Evolutionary conservation across 805 yeast species (phyloP), one percentile per base, ranked within the genome.

Genomic region (Candida nemodendra): DNA sequence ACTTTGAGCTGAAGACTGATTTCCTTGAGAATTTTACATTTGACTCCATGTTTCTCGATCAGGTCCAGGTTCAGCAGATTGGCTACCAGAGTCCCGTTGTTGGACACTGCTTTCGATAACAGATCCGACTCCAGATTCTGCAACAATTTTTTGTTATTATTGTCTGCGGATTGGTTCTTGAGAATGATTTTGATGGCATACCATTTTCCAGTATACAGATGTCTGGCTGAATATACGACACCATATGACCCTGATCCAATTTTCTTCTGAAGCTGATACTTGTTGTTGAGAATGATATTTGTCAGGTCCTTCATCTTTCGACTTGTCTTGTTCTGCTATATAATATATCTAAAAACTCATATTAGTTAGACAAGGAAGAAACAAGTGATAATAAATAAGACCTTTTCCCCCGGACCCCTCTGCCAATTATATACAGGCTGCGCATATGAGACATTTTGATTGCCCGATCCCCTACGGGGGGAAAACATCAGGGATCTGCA

Each of bases 191-290:
- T 88, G 43, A 89, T 76, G 2, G 96, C 96, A 50, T 68, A 79
- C 15, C 66, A 62, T 32, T 67, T 61, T 13, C 72, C 69, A 0
- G 82, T 71, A 29, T 49, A 53, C 15, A 69, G 47, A 54, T 87
- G 83, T 41, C 71, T 61, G 3, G 86, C 89, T 13, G 76, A 68
- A 65, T 83, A 86, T 6, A 88, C 91, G 22, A 83, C 68, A 4
- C 95, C 95, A 53, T 81, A 88, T 16, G 95, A 89, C 18, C 96
- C 96, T 0, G 91, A 75, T 6, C 96, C 95, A 9, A 83, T 72
- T 48, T 76, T 72, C 42, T 62, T 65, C 41, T 69, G 66, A 50
- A 76, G 61, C 39, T 63, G 65, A 46, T 65, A 66, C 18, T 66
- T 63, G 47, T 60, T 56, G 45, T 62, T 64, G 13, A 64, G 42